Conservation (phyloP, 1,139 yeast species). For the Zygosaccharomyces sapae region DNA sequence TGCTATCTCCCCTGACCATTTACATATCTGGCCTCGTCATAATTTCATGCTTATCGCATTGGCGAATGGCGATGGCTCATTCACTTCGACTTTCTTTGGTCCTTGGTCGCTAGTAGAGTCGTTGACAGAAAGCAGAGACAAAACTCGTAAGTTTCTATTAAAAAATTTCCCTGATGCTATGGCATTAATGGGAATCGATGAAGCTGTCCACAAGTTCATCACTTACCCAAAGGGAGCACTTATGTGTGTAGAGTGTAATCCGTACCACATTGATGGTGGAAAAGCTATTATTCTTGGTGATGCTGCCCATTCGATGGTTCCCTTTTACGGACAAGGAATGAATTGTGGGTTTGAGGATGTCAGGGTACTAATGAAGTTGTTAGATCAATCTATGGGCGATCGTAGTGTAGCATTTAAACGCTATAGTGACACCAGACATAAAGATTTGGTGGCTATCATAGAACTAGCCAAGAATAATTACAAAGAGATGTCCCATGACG, state of each 20-base stretch:
- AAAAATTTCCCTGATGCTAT: conserved; percentile 71
- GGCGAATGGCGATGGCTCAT: conserved; percentile 80
- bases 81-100: conserved; percentile 85
- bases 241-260: conserved; percentile 61
- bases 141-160: conserved; percentile 53
- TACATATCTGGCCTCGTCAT: conserved; percentile 92
- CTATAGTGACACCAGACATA: conserved; percentile 56
- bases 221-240: conserved; percentile 72
- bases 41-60: conserved; percentile 85
- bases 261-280: conserved; percentile 59
- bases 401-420: conserved; percentile 50
- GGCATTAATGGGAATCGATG: conserved; percentile 57
- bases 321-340: conserved; percentile 96
- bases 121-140: conserved; percentile 41
- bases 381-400: conserved; percentile 45
- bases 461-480: conserved; percentile 78
- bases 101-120: conserved; percentile 68
- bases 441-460: conserved; percentile 70
- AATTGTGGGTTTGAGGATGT: conserved; percentile 95
- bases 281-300: conserved; percentile 76
- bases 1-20: conserved; percentile 64
- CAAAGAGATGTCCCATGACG: conserved; percentile 83
- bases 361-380: conserved; percentile 53
- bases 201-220: conserved; percentile 49
- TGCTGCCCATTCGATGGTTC: conserved; percentile 96